Evolutionary conservation across 2,329 filamentous ascomycete species (phyloP).

Genomic region (Ascocoryne sarcoides): DNA sequence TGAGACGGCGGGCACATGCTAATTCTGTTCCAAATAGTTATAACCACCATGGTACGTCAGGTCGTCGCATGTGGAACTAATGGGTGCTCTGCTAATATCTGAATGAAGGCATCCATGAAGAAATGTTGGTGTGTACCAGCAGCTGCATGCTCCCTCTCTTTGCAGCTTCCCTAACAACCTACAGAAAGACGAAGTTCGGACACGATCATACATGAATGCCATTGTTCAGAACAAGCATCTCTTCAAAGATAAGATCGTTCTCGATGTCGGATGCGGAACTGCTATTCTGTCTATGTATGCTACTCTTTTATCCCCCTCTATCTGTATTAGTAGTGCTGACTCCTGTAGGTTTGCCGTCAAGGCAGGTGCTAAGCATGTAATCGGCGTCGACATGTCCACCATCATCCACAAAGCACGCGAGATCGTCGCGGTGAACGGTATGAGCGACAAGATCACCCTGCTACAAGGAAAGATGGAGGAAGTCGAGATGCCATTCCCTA

Average conservation of each 20-base stretch:
- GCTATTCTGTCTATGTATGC: constrained; percentile 95
- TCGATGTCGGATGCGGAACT: constrained; percentile 96
- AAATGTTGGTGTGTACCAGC: constrained; percentile 75
- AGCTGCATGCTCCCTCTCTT: constrained; percentile 11
- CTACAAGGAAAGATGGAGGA: constrained; percentile 99
- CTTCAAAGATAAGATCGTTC: constrained; percentile 86
- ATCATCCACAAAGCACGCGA: constrained; percentile 98
- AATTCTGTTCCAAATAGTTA: constrained; percentile 57
- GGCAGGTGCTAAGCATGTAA: constrained; percentile 95
- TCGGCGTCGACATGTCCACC: constrained; percentile 98
- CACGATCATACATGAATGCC: constrained; percentile 90
- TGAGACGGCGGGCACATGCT: constrained; percentile 7
- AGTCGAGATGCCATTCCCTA: constrained; percentile 81
- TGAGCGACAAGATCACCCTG: constrained; percentile 92
- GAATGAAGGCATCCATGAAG: constrained; percentile 77
- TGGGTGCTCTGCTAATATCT: constrained; percentile 26
- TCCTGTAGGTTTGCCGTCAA: constrained; percentile 79
- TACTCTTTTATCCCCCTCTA: constrained; percentile 11
- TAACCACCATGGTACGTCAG: constrained; percentile 82
- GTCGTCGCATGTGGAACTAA: constrained; percentile 1
- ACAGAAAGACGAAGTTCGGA: constrained; percentile 97
- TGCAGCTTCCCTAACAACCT: constrained; percentile 10
- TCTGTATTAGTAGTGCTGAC: constrained; percentile 5
- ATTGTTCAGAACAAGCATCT: constrained; percentile 96
- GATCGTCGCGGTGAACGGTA: constrained; percentile 85